Conservation (phyloP, 2,329 filamentous ascomycete genomes). For the Aspergillus sp. region DNA sequence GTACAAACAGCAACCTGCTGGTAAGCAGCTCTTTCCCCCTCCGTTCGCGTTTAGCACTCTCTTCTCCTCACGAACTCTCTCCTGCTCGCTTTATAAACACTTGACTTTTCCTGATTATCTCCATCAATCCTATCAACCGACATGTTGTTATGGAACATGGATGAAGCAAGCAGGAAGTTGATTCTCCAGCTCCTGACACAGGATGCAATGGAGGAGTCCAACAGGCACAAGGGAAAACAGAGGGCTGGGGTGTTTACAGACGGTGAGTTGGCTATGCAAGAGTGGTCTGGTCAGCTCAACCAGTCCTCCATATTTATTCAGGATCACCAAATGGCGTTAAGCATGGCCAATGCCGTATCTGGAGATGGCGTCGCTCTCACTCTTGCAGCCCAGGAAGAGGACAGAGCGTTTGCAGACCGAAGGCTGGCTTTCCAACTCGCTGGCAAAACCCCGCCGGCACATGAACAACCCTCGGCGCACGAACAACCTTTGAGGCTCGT, state of each 20-base stretch:
- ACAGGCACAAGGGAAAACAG: not conserved
- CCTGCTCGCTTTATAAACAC: not conserved
- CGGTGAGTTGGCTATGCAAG: constrained; percentile 1
- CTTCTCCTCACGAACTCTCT: not conserved
- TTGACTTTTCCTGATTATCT: not conserved
- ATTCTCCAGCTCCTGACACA: not conserved
- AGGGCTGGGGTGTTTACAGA: not conserved
- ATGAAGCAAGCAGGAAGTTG: not conserved
- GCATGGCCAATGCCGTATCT: not conserved
- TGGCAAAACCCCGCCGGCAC: not conserved
- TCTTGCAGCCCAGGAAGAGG: constrained; percentile 7
- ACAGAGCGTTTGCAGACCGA: constrained; percentile 1
- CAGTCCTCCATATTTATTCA: not conserved
- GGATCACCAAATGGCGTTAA: constrained; percentile 5
- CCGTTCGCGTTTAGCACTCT: not conserved
- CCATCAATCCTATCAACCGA: not conserved
- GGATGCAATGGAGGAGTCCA: not conserved
- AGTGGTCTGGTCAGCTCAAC: constrained; percentile 5
- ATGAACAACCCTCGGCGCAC: not conserved
- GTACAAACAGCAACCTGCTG: too few species aligned
- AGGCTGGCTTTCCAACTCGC: not conserved
- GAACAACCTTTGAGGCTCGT: constrained; percentile 2
- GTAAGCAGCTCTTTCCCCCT: too few species aligned
- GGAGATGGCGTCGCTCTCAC: constrained; percentile 11
- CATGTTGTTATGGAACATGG: not conserved